Evolutionary conservation across 129 eudicot species (phyloP).

Genomic region (Flaveria bidentis): DNA sequence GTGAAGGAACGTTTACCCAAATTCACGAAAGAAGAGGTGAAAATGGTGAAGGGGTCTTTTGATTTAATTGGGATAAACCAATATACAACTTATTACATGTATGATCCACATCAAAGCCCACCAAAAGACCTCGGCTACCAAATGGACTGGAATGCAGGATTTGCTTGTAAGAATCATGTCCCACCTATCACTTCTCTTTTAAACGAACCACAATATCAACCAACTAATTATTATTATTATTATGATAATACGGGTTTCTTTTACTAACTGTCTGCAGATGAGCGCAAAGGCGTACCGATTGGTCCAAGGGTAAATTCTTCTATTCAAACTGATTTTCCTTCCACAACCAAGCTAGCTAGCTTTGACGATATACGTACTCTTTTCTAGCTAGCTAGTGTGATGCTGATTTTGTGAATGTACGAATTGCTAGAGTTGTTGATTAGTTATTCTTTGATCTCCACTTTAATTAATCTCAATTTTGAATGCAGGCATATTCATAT

Average conservation of each 20-base stretch:
- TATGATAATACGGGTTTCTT: not conserved
- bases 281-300: conserved; percentile 76
- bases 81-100: conserved; percentile 83
- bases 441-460: no score
- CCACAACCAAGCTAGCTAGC: not conserved
- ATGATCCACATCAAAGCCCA: conserved; percentile 41
- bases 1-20: conserved; percentile 79
- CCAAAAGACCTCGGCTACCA: conserved; percentile 68
- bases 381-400: no score
- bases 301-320: conserved; percentile 59
- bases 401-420: no score
- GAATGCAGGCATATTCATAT: conserved; percentile 76
- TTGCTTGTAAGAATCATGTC: conserved; percentile 60
- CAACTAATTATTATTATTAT: not conserved
- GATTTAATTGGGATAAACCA: conserved; percentile 89
- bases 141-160: conserved; percentile 80
- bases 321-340: no score
- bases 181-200: not conserved
- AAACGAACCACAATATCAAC: not conserved
- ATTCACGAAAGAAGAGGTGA: conserved; percentile 65
- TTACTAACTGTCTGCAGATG: conserved; percentile 41
- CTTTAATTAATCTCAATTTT: not conserved
- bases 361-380: no score
- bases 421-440: no score
- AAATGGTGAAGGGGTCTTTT: conserved; percentile 82